phyloP scores from a whole-genome alignment of 768 basidiomycete species.

The Rhizopogon vesiculosus region DNA sequence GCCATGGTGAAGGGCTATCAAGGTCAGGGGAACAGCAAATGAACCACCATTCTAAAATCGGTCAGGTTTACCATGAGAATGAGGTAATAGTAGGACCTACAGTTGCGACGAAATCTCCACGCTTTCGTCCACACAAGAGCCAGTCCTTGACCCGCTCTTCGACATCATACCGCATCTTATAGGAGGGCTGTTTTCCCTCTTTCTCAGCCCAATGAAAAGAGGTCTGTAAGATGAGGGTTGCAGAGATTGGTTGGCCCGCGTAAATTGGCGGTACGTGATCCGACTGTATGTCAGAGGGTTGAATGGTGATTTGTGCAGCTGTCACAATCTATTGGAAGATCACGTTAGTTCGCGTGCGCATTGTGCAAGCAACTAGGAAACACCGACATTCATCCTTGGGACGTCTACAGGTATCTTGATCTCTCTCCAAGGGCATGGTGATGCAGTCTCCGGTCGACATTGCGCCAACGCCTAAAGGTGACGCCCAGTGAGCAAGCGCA shows the following conservation, averaged over 20 bases:
- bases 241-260: constrained; percentile 84
- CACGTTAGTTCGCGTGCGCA: background rate
- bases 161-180: constrained; percentile 73
- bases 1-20: constrained; percentile 88
- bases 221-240: constrained; percentile 59
- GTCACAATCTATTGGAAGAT: constrained; percentile 52
- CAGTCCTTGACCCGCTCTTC: constrained; percentile 80
- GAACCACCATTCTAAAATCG: constrained; percentile 53
- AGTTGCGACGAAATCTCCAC: constrained; percentile 73
- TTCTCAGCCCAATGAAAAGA: constrained; percentile 74
- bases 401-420: constrained; percentile 84
- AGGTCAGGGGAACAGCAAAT: constrained; percentile 57
- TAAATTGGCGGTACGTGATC: constrained; percentile 46
- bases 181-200: constrained; percentile 36
- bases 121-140: constrained; percentile 86
- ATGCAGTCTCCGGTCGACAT: constrained; percentile 35
- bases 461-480: constrained; percentile 28
- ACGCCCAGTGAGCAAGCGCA: constrained; percentile 29
- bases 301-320: constrained; percentile 46
- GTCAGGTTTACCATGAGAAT: constrained; percentile 1
- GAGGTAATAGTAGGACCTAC: constrained; percentile 35
- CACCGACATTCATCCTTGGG: constrained; percentile 72
- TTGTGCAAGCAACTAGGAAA: constrained; percentile 1
- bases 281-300: constrained; percentile 31
- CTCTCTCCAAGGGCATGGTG: constrained; percentile 54